Conservation (phyloP, 306 rosid genomes). For the Potentilla sterilis region DNA sequence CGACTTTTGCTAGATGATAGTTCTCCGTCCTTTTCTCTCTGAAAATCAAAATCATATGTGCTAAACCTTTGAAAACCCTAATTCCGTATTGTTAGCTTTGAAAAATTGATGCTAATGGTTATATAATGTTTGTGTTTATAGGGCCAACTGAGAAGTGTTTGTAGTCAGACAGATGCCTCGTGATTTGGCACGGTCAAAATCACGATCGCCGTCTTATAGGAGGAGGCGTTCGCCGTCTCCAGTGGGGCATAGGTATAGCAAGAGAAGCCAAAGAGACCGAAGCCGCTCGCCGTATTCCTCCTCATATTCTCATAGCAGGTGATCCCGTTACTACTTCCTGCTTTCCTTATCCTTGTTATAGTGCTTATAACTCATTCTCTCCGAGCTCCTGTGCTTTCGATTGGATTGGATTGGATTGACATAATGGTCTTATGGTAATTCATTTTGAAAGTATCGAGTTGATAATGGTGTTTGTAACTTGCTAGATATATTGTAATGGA, state of each 20-base stretch:
- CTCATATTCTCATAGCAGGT: slow-evolving; percentile 76
- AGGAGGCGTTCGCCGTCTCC: slow-evolving; percentile 86
- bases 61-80: not conserved
- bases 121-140: not conserved
- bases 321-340: slow-evolving; percentile 57
- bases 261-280: slow-evolving; percentile 69
- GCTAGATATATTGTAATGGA: not conserved
- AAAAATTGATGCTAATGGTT: not conserved
- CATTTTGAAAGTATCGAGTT: slow-evolving; percentile 14
- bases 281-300: slow-evolving; percentile 75
- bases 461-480: slow-evolving; percentile 14
- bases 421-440: slow-evolving; percentile 13
- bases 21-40: too few relatives aligned
- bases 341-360: slow-evolving; percentile 19
- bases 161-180: slow-evolving; percentile 97
- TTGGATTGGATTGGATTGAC: slow-evolving; percentile 26
- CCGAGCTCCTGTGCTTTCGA: slow-evolving; percentile 36
- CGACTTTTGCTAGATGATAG: too few relatives aligned
- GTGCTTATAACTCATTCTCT: not conserved
- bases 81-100: not conserved
- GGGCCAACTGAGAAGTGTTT: too few relatives aligned
- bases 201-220: slow-evolving; percentile 81
- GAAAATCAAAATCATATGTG: not conserved
- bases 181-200: slow-evolving; percentile 77
- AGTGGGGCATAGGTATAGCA: slow-evolving; percentile 57